A percentile compares a stretch with the other conserved stretches of the same genome.
These are phyloP conservation scores for Moesziomyces antarcticus DNA, from an alignment of 1,284 basidiomycete genomes.

Conservation along the genomic window DNA sequence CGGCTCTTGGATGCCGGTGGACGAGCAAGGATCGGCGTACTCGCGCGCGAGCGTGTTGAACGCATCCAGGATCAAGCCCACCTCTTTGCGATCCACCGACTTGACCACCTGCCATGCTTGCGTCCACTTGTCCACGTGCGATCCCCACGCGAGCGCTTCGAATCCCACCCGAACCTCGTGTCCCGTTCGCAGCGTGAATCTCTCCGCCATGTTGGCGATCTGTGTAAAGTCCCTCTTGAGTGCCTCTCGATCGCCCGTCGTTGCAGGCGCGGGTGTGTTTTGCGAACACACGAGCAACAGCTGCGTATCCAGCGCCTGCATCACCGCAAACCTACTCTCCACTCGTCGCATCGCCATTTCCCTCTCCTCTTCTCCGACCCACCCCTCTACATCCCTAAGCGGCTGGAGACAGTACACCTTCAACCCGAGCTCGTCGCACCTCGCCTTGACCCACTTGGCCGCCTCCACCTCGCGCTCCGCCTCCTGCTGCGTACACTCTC, in stretches of 20 bases:
- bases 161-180: constrained; percentile 8
- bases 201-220: constrained; percentile 12
- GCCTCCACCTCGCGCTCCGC: constrained; percentile 42
- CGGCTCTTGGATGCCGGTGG: constrained; percentile 27
- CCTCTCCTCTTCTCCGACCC: constrained; percentile 13
- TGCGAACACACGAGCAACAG: constrained; percentile 36
- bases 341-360: constrained; percentile 24
- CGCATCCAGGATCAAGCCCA: constrained; percentile 67
- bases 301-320: constrained; percentile 33
- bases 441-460: constrained; percentile 47
- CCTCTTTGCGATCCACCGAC: constrained; percentile 53
- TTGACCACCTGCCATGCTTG: constrained; percentile 64
- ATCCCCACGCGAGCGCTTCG: constrained; percentile 56
- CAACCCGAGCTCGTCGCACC: constrained; percentile 50
- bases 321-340: constrained; percentile 37
- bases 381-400: constrained; percentile 67
- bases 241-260: constrained; percentile 13
- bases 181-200: constrained; percentile 1
- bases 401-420: constrained; percentile 66
- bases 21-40: constrained; percentile 57
- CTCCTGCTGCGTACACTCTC: constrained; percentile 21
- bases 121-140: constrained; percentile 56
- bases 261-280: constrained; percentile 10
- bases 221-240: constrained; percentile 10
- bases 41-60: constrained; percentile 68